phyloP scores from a whole-genome alignment of 371 early-diverging fungal genomes.

The Mycotypha africana region DNA sequence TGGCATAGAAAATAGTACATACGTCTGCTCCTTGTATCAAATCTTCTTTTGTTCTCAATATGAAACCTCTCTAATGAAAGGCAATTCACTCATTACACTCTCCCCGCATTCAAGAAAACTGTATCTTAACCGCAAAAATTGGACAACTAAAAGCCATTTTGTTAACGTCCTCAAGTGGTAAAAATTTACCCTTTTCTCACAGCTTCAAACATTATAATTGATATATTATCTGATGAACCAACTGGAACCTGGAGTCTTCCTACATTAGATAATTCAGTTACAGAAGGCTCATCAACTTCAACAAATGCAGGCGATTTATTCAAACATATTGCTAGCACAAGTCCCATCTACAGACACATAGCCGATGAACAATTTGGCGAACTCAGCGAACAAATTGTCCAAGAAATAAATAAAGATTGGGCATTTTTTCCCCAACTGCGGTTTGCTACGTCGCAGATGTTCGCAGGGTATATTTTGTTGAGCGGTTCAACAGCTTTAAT shows the following conservation, averaged over 20 bases:
- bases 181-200: slow-evolving; percentile 12
- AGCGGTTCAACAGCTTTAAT: slow-evolving; percentile 10
- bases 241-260: slow-evolving; percentile 10
- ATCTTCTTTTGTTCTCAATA: too few relatives aligned
- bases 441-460: slow-evolving; percentile 12
- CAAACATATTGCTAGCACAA: slow-evolving; percentile 9
- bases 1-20: background rate
- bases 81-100: too few relatives aligned
- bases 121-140: slow-evolving; percentile 10
- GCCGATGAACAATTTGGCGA: background rate
- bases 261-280: slow-evolving; percentile 3
- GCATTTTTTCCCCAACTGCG: background rate
- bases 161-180: slow-evolving; percentile 9
- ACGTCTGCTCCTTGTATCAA: too few relatives aligned
- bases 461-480: slow-evolving; percentile 9
- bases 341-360: slow-evolving; percentile 10
- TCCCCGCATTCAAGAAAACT: slow-evolving; percentile 11
- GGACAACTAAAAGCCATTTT: slow-evolving; percentile 11
- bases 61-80: too few relatives aligned
- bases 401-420: slow-evolving; percentile 9
- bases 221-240: slow-evolving; percentile 13
- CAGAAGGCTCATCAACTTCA: slow-evolving; percentile 8
- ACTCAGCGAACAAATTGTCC: slow-evolving; percentile 1
- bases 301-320: slow-evolving; percentile 8
- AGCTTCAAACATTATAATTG: slow-evolving; percentile 11